Evolutionary conservation across 352 stramenopile genomes (phyloP), one percentile per base, ranked within the genome.

Genomic region (Albugo laibachii): DNA sequence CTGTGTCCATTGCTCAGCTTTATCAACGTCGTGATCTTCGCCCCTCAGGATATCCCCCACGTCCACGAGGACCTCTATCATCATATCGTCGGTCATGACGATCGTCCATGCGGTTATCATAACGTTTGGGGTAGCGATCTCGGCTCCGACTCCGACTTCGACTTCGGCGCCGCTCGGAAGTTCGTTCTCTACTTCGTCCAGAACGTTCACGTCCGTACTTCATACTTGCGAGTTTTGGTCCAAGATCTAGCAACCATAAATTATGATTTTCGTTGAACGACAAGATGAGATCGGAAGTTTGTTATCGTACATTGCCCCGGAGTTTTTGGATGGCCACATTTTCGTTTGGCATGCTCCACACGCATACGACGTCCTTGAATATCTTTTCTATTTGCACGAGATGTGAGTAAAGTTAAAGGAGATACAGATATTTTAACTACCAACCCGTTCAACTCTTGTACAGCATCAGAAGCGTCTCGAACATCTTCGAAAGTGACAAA

Each of bases 271-370:
- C n/a, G 24, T 3, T 31, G 24, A 31, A 31, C 3, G 8, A 31
- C 24, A 31, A 31, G 24, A 31, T 31, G 3, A 31, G 24, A 31
- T 31, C 24, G 24, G 24, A 8, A 31, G 24, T 31, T 31, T 31
- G n/a, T 31, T 8, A 31, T 66, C 67, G 50, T 69, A 89, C 73
- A 89, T 56, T 83, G 74, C 38, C 76, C 76, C 11, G 76, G 76
- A 16, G 76, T 86, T 55, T 85, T 84, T 44, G 82, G 68, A 50
- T 89, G 76, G 31, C 73, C 73, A 57, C 69, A 69, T 35, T 71
- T 74, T 39, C 76, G 70, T 65, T 89, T 89, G 50, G 76, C 74
- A 44, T 83, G 71, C 55, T 89, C 76, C 2, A 89, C 73, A 49
- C 73, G 62, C 39, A 89, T 70, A 42, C 62, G 66, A 46, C 71